Conservation (phyloP, 345 rosid species). For the Streptanthus diversifolius region DNA sequence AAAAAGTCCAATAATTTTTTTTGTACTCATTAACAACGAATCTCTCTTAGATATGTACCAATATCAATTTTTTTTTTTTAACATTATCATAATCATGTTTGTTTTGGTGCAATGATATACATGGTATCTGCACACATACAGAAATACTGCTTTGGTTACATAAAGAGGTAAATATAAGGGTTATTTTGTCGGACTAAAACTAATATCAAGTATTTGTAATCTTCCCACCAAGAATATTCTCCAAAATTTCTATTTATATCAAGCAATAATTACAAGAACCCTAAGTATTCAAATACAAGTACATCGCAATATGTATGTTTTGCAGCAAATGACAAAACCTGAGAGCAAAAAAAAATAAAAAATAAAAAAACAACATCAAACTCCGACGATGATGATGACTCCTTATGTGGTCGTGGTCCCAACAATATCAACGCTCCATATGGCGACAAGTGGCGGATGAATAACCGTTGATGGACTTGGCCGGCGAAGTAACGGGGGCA, state of each 20-base stretch:
- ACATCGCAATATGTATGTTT: constrained; percentile 32
- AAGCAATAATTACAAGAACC: constrained; percentile 30
- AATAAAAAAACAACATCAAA: constrained; percentile 1
- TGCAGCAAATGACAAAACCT: constrained; percentile 32
- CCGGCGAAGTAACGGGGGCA: constrained; percentile 37
- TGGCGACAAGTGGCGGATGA: constrained; percentile 4
- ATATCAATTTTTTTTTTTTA: too few species aligned
- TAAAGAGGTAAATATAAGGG: constrained; percentile 26
- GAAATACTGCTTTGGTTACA: constrained; percentile 19
- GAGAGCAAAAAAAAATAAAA: neutral
- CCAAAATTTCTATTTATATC: constrained; percentile 22
- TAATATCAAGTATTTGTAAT: constrained; percentile 34
- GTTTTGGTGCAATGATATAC: neutral
- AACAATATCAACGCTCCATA: neutral
- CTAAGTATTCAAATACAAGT: constrained; percentile 20
- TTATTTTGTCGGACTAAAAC: constrained; percentile 29
- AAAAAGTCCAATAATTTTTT: neutral
- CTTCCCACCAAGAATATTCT: constrained; percentile 36
- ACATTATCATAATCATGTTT: neutral
- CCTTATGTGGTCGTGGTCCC: constrained; percentile 23
- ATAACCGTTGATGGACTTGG: constrained; percentile 10
- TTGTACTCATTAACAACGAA: neutral
- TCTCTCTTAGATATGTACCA: neutral
- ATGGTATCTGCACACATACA: constrained; percentile 20
- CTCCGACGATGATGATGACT: constrained; percentile 24